Evolutionary conservation across 73 alveolate species (phyloP), one percentile per base, ranked within the genome.

Genomic region (Paramecium caudatum): DNA sequence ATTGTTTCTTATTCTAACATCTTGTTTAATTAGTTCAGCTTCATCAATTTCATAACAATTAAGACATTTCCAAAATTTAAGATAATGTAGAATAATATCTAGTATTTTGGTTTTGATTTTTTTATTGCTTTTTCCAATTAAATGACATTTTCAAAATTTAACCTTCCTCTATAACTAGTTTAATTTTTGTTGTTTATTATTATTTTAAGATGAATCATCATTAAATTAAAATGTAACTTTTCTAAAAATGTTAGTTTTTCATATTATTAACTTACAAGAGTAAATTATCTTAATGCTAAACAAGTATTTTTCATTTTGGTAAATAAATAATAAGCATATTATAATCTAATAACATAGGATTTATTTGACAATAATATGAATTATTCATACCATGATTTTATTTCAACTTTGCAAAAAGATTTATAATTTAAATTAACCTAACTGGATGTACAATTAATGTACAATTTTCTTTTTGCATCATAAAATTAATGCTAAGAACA

Each of bases 401-500:
- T 55, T 23, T 55, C 80, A 55, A 55, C 23, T 55, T 43, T 23
- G 23, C 23, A 55, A 21, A 55, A 55, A 27, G 80, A 55, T 55
- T 55, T 55, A 55, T 55, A 55, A 21, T 55, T 7, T 55, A 27
- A 23, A 27, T 55, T 27, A 12, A 55, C 80, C 12, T 15, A 27
- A 2, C 46, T 27, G 10, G 23, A 27, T 55, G 23, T 27, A 55
- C 80, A 27, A 55, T 55, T 55, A 10, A 55, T 43, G 30, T 27
- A 55, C 4, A 55, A 37, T 55, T 23, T 27, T 55, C 80, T 17
- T 55, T 43, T 55, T 27, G 43, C 80, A 55, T 55, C 80, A 23
- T 55, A 55, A 55, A 55, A 55, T 55, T 55, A 55, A 55, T 55
- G 13, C 12, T 55, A 55, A 27, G 23, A 21, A 27, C 80, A 55